Base-by-base conservation (phyloP, 805 yeast genomes). In the Ogataea zsoltii region DNA sequence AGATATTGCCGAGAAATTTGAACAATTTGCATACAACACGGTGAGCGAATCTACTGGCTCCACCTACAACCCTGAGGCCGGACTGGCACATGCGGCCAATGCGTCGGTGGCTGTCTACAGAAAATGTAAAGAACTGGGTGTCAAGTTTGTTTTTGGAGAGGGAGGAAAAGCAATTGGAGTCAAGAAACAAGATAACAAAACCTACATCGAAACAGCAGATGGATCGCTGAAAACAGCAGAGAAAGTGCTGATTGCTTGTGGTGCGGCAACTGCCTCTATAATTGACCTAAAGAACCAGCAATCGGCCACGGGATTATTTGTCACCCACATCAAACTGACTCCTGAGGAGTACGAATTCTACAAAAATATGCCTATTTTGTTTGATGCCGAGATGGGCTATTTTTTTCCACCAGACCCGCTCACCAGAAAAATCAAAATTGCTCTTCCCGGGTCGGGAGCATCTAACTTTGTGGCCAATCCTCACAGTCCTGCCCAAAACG, bases 341-440 rank as follows among this genome's bases (percentile, higher is more conserved):
- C 58, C 57, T 2, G 54, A 56, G 29, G 77, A 74, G 48, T 72
- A 57, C 46, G 60, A 58, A 16, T 56, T 49, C 19, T 71, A 58
- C 45, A 68, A 67, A 48, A 57, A 63, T 42, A 66, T 71, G 21
- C 78, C 80, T 9, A 61, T 75, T 23, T 61, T 75, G 7, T 74
- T 75, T 53, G 70, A 72, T 48, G 62, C 76, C 1, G 74, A 69
- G 35, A 54, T 62, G 60, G 79, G 80, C 0, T 75, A 74, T 49
- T 72, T 71, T 52, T 75, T 75, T 60, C 77, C 79, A 4, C 80
- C 80, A 16, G 79, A 75, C 50, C 62, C 65, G 6, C 66, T 59
- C 2, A 69, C 71, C 0, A 61, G 54, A 16, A 47, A 61, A 16
- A 19, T 69, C 51, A 75, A 75, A 50, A 61, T 75, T 35, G 75